These are phyloP conservation scores for Mortierella sp. DNA, from an alignment of 371 early-diverging fungal species.

Conservation along the genomic window DNA sequence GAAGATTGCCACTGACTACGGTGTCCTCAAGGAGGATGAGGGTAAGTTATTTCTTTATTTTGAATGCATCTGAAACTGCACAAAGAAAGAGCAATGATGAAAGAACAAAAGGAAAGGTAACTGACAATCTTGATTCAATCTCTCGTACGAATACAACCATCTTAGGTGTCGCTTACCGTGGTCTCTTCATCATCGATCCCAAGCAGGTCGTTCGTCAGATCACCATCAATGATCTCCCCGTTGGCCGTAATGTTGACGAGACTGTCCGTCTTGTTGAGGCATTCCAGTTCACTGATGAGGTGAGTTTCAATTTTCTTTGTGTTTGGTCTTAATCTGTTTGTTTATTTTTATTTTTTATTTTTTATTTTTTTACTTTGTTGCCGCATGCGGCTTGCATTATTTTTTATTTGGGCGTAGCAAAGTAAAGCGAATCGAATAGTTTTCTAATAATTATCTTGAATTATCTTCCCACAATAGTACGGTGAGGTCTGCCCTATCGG, in stretches of 20 bases:
- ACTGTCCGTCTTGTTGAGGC: constrained; percentile 96
- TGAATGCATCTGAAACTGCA: constrained; percentile 8
- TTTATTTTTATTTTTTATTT: background rate
- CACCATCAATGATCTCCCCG: constrained; percentile 85
- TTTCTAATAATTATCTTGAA: background rate
- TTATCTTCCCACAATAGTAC: constrained; percentile 51
- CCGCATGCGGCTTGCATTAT: background rate
- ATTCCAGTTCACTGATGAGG: constrained; percentile 90
- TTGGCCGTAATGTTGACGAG: constrained; percentile 97
- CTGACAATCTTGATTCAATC: background rate
- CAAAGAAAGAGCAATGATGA: no score
- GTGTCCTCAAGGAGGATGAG: constrained; percentile 81
- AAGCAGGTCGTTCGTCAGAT: constrained; percentile 83
- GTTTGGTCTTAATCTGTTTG: background rate
- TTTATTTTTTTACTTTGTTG: background rate
- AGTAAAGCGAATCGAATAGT: no score
- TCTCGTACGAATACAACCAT: background rate
- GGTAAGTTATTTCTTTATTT: constrained; percentile 45
- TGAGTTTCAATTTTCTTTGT: constrained; percentile 9
- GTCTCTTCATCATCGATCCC: constrained; percentile 95
- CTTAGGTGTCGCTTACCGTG: constrained; percentile 66
- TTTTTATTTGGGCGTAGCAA: constrained; percentile 23
- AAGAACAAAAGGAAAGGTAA: background rate
- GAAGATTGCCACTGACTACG: constrained; percentile 86
- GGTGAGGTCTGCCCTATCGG: constrained; percentile 92